Evolutionary conservation across 805 yeast species (phyloP).

Genomic region (Pichia californica): DNA sequence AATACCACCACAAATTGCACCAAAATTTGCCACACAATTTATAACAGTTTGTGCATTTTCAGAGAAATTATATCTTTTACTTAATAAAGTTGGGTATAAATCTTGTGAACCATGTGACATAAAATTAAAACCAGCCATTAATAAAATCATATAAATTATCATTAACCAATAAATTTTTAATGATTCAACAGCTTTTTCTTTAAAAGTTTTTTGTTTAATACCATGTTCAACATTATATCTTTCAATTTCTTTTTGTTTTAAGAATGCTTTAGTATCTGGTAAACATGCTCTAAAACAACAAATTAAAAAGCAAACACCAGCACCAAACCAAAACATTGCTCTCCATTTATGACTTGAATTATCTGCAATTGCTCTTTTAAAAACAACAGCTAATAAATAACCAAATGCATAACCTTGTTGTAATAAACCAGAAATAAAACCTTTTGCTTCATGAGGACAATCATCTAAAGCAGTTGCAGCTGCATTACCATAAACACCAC

Average conservation of each 20-base stretch:
- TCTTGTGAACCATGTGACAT: conserved; percentile 61
- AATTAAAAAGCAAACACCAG: conserved; percentile 46
- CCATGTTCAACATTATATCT: conserved; percentile 26
- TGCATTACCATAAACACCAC: conserved; percentile 51
- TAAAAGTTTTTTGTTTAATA: conserved; percentile 29
- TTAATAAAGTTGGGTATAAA: conserved; percentile 49
- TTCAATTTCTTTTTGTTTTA: conserved; percentile 34
- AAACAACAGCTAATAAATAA: conserved; percentile 56
- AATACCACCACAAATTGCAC: conserved; percentile 53
- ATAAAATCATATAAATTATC: conserved; percentile 46
- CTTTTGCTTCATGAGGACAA: conserved; percentile 47
- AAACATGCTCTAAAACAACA: conserved; percentile 35
- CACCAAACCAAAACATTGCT: conserved; percentile 61
- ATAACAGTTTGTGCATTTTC: conserved; percentile 45
- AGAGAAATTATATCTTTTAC: conserved; percentile 39
- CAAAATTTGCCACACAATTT: conserved; percentile 50
- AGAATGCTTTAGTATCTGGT: conserved; percentile 51
- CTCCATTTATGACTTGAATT: conserved; percentile 53
- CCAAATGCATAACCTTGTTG: conserved; percentile 81
- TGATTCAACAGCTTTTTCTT: conserved; percentile 30
- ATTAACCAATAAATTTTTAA: conserved; percentile 50
- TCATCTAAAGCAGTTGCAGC: conserved; percentile 50
- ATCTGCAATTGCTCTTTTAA: conserved; percentile 56
- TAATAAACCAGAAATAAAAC: conserved; percentile 58
- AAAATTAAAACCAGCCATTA: conserved; percentile 61